phyloP scores from a whole-genome alignment of 768 basidiomycete genomes.

The Tricholoma hemisulphureum region DNA sequence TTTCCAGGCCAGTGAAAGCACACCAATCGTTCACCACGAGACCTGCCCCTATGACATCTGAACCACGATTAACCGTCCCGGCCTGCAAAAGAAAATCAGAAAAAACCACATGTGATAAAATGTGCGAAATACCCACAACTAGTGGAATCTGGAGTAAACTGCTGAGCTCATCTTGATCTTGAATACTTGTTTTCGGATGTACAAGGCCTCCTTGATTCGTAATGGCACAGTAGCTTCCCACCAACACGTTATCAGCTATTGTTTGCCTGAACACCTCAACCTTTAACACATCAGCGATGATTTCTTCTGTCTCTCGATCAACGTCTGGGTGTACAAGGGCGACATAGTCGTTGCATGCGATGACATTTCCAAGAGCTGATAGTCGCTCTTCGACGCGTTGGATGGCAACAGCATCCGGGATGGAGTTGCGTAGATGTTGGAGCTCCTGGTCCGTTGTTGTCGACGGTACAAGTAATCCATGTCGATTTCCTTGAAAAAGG shows the following conservation, averaged over 20 bases:
- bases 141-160: constrained; percentile 91
- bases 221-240: constrained; percentile 93
- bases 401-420: constrained; percentile 90
- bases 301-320: constrained; percentile 98
- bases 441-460: constrained; percentile 98
- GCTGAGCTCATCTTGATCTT: constrained; percentile 97
- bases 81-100: constrained; percentile 50
- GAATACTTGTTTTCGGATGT: constrained; percentile 94
- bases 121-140: constrained; percentile 60
- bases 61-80: constrained; percentile 97
- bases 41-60: constrained; percentile 96
- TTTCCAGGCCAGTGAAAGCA: constrained; percentile 98
- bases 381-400: constrained; percentile 97
- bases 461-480: constrained; percentile 94
- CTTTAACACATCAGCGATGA: constrained; percentile 98
- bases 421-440: constrained; percentile 93
- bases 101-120: not conserved
- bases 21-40: constrained; percentile 99
- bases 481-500: constrained; percentile 79
- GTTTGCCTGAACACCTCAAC: constrained; percentile 99
- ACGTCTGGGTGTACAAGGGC: constrained; percentile 98
- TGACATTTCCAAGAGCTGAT: constrained; percentile 96
- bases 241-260: constrained; percentile 93
- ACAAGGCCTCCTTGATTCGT: constrained; percentile 97
- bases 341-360: constrained; percentile 98